Evolutionary conservation across 2,329 filamentous ascomycete genomes (phyloP), one percentile per base, ranked within the genome.

Genomic region (Fusarium sp.): DNA sequence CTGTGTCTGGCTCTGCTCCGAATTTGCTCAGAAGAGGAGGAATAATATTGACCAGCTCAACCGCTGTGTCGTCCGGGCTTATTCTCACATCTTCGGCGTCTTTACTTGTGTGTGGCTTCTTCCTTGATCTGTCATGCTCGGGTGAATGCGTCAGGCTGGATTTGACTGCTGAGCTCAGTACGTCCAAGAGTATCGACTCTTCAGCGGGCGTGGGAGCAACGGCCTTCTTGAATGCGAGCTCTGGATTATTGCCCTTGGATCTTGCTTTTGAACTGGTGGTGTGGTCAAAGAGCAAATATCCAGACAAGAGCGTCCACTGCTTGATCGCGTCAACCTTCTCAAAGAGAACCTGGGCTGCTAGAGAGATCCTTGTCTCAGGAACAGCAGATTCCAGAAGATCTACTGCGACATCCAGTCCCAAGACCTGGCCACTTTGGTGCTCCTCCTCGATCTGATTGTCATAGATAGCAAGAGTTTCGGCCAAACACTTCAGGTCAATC

Each of bases 261-360:
- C 76, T 86, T 79, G 69, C 77, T 68, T 81, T 86, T 16, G 85
- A 81, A 76, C 87, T 89, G 2, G 85, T 86, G 1, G 94, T 96
- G 78, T 98, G 94, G 74, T 99, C 96, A 77, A 93, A 97, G 3
- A 99, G 84, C 9, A 99, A 86, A 78, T 98, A 99, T 18, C 94
- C 94, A 26, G 94, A 92, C 58, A 99, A 81, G 7, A 92, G 86
- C 76, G 97, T 93, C 96, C 96, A 99, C 59, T 94, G 90, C 70
- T 89, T 88, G 29, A 98, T 86, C 73, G 96, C 93, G 1, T 89
- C 84, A 63, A 98, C 88, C 72, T 92, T 91, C 67, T 96, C 92
- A 74, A 93, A 97, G 7, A 98, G 85, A 1, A 91, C 92, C 77
- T 97, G 92, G 0, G 94, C 92, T 20, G 95, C 95, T 28, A 97